phyloP scores from a whole-genome alignment of 495 filamentous ascomycete species.

The Alectoria sarmentosa region DNA sequence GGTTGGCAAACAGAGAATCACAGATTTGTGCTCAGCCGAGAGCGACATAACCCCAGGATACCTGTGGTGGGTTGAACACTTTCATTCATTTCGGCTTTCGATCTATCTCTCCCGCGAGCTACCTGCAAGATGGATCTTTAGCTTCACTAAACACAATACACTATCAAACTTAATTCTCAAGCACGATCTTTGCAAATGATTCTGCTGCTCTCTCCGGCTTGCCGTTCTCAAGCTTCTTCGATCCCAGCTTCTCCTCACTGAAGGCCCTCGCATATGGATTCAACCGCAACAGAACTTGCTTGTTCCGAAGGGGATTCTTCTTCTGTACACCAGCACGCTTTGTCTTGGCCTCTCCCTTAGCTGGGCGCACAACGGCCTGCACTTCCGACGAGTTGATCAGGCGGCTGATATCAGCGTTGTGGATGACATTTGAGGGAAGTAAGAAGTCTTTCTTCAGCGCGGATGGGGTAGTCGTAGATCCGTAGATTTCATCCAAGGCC shows the following conservation, averaged over 20 bases:
- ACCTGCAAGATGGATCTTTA: conserved; percentile 3
- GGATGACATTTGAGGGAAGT: conserved; percentile 78
- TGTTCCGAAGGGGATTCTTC: conserved; percentile 99
- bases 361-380: conserved; percentile 82
- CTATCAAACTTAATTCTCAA: conserved; percentile 42
- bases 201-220: conserved; percentile 48
- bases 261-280: conserved; percentile 94
- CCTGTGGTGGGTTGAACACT: neutral
- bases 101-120: conserved; percentile 3
- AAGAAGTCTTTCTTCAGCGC: conserved; percentile 97
- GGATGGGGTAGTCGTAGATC: conserved; percentile 73
- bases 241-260: conserved; percentile 72
- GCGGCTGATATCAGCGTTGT: conserved; percentile 87
- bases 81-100: neutral
- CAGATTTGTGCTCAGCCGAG: neutral
- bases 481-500: conserved; percentile 93
- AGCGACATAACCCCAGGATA: neutral
- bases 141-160: neutral
- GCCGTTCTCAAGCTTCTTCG: conserved; percentile 46
- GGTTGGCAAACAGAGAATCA: neutral
- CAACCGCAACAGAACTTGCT: conserved; percentile 91
- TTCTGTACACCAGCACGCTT: conserved; percentile 91
- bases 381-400: conserved; percentile 99
- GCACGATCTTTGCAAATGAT: conserved; percentile 45
- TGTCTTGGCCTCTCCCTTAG: conserved; percentile 81